phyloP scores from a whole-genome alignment of 2,329 filamentous ascomycete genomes.

The Hypoxylon sp. region DNA sequence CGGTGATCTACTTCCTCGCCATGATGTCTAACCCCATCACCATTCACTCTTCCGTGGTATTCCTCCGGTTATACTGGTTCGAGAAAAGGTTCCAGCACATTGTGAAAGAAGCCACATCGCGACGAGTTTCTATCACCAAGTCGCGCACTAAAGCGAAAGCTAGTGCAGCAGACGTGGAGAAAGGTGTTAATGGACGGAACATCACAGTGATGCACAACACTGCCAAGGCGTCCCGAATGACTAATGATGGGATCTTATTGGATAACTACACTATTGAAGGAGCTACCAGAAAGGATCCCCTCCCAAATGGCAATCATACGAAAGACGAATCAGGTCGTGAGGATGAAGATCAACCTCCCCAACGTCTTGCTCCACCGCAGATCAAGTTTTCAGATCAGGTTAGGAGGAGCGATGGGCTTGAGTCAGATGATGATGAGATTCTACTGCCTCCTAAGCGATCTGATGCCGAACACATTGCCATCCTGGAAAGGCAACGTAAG shows the following conservation, averaged over 20 bases:
- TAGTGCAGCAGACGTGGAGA: slow-evolving; percentile 67
- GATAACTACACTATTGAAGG: slow-evolving; percentile 58
- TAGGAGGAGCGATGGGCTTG: slow-evolving; percentile 69
- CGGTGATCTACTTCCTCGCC: slow-evolving; percentile 78
- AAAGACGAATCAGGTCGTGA: slow-evolving; percentile 42
- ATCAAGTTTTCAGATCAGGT: slow-evolving; percentile 81
- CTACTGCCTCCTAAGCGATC: slow-evolving; percentile 67
- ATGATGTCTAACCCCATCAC: slow-evolving; percentile 87
- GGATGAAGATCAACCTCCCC: slow-evolving; percentile 30
- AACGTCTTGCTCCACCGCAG: slow-evolving; percentile 55
- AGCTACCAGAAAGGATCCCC: slow-evolving; percentile 45
- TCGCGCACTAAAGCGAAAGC: slow-evolving; percentile 67
- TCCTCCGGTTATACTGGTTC: slow-evolving; percentile 96
- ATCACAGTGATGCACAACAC: slow-evolving; percentile 77
- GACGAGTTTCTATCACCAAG: slow-evolving; percentile 75
- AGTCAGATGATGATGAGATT: slow-evolving; percentile 60
- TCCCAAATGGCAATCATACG: slow-evolving; percentile 36
- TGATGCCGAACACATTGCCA: slow-evolving; percentile 87
- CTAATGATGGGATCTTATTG: slow-evolving; percentile 72
- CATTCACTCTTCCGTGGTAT: slow-evolving; percentile 88
- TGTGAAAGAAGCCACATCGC: slow-evolving; percentile 77
- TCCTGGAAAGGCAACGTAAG: slow-evolving; percentile 86
- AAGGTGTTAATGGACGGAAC: slow-evolving; percentile 74
- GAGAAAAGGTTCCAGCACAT: slow-evolving; percentile 94
- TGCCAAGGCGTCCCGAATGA: slow-evolving; percentile 69